phyloP scores from a whole-genome alignment of 257 asterid genomes.

The Nicotiana otophora region DNA sequence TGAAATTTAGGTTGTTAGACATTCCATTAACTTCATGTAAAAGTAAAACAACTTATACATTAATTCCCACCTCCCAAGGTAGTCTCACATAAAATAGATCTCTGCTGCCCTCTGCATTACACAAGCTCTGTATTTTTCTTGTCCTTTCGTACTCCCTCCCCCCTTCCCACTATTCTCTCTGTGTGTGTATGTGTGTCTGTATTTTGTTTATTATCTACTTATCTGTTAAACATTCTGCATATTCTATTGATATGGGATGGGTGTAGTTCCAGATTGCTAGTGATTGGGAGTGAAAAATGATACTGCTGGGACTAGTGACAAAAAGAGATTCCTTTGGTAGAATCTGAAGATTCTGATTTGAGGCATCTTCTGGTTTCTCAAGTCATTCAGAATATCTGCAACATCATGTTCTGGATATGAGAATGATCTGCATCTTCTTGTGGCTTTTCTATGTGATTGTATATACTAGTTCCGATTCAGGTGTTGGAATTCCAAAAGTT shows the following conservation, averaged over 20 bases:
- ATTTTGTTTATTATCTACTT: background rate
- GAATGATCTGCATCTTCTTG: background rate
- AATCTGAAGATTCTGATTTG: background rate
- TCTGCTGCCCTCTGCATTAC: background rate
- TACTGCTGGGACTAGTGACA: background rate
- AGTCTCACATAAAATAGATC: background rate
- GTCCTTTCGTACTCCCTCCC: background rate
- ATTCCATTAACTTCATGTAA: background rate
- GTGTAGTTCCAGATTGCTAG: background rate
- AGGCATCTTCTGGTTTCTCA: background rate
- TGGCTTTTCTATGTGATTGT: conserved; percentile 1
- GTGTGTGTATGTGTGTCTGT: background rate
- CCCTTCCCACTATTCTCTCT: background rate
- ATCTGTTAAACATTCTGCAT: background rate
- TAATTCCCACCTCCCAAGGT: background rate
- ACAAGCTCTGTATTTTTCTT: background rate
- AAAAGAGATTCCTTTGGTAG: background rate
- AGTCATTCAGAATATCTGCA: background rate
- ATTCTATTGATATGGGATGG: too few relatives aligned
- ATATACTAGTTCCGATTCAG: background rate
- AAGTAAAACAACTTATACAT: background rate
- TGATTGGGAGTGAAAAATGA: background rate
- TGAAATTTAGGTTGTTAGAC: background rate
- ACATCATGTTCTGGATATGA: background rate
- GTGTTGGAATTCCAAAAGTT: background rate